These are phyloP conservation scores for Piloderma croceum DNA, from an alignment of 768 basidiomycete genomes.

Conservation along the genomic window DNA sequence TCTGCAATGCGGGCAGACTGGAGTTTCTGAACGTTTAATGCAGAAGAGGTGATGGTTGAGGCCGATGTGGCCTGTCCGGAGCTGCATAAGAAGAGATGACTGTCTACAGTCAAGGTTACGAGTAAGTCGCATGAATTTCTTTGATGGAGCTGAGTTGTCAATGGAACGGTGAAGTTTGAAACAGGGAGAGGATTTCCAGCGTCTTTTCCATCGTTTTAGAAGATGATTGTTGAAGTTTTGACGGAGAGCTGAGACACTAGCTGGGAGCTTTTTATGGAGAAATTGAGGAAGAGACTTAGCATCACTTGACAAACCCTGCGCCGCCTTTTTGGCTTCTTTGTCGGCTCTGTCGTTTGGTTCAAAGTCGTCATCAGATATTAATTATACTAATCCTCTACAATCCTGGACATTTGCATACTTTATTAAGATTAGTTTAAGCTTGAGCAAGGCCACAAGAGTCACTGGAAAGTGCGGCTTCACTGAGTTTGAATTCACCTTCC, in stretches of 20 bases:
- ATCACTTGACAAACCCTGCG: background rate
- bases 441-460: too few species aligned
- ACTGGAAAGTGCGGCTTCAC: too few species aligned
- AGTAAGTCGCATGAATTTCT: background rate
- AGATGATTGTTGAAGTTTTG: constrained; percentile 3
- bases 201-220: constrained; percentile 6
- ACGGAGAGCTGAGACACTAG: constrained; percentile 12
- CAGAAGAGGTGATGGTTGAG: constrained; percentile 25
- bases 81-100: constrained; percentile 23
- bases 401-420: too few species aligned
- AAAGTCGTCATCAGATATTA: too few species aligned
- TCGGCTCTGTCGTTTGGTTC: constrained; percentile 1
- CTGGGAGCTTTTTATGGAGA: constrained; percentile 7
- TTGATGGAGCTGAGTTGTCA: background rate
- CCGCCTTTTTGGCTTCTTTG: background rate
- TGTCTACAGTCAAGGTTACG: constrained; percentile 3
- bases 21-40: constrained; percentile 18
- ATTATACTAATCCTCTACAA: too few species aligned
- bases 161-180: constrained; percentile 5
- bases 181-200: constrained; percentile 10
- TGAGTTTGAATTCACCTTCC: too few species aligned
- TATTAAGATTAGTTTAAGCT: too few species aligned
- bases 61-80: constrained; percentile 27
- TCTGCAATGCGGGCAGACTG: constrained; percentile 7
- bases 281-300: background rate